Conservation (phyloP, 2,329 filamentous ascomycete genomes). For the Triangularia verruculosa region DNA sequence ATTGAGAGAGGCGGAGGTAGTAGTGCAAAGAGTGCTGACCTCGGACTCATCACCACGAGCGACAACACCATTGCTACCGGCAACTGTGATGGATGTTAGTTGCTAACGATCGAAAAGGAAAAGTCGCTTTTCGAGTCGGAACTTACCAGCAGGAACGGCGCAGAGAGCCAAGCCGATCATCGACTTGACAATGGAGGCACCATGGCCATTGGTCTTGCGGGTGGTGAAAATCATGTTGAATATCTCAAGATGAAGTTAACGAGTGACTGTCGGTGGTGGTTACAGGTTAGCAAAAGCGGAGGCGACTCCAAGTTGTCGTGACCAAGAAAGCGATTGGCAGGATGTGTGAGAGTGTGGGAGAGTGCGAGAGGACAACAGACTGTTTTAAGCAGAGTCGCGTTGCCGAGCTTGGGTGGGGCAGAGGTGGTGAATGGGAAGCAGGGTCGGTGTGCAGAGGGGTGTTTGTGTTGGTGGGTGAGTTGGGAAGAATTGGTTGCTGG, state of each 20-base stretch:
- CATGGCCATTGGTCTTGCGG: background rate
- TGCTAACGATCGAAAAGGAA: background rate
- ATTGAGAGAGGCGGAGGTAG: background rate
- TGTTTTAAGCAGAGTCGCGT: background rate
- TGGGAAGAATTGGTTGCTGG: background rate
- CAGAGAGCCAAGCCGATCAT: background rate
- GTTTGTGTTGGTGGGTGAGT: background rate
- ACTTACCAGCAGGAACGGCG: background rate
- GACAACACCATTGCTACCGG: background rate
- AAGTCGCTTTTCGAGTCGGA: background rate
- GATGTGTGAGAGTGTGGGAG: background rate
- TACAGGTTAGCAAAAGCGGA: background rate
- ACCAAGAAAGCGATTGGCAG: background rate
- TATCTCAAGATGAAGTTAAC: slow-evolving; percentile 6
- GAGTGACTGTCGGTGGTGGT: background rate
- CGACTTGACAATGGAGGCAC: background rate
- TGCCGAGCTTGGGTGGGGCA: background rate
- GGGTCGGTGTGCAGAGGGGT: background rate
- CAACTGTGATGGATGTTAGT: background rate
- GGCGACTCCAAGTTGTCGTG: background rate
- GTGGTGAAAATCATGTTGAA: slow-evolving; percentile 5
- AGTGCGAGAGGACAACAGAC: background rate
- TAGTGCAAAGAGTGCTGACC: background rate
- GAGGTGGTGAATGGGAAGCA: background rate
- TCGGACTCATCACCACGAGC: background rate